Evolutionary conservation across 2,329 filamentous ascomycete genomes (phyloP), one percentile per base, ranked within the genome.

Genomic region (Pseudogymnoascus sp.): DNA sequence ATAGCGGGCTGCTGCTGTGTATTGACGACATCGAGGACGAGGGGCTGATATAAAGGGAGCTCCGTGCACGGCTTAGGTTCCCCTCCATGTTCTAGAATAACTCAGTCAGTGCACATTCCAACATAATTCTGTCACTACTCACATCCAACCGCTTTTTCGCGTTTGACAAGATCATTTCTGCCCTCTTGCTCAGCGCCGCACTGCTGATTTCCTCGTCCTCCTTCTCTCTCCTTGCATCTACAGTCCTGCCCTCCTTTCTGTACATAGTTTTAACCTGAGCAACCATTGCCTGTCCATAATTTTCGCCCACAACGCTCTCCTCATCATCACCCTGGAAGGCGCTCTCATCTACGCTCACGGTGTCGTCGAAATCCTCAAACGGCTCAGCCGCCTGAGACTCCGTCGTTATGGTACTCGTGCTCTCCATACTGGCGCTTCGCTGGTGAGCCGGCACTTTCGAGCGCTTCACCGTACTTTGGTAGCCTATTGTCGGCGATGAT

Each of bases 101-200:
- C 25, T 60, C 18, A 5, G 59, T 38, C 37, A 39, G 35, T 62
- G 39, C 38, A 30, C 38, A 11, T 28, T 50, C 41, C 22, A 1
- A 11, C 22, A 39, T 20, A 34, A 28, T 28, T 32, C 25, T 39
- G 9, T 59, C 34, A 58, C 16, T 37, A 75, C 89, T 73, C 79
- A 95, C 91, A 70, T 90, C 94, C 64, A 97, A 79, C 67, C 91
- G 82, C 72, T 86, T 87, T 76, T 97, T 97, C 32, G 93, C 93
- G 74, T 96, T 96, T 61, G 91, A 90, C 61, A 97, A 79, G 70
- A 97, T 97, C 70, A 92, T 81, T 71, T 97, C 92, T 1, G 92
- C 92, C 68, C 91, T 84, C 66, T 87, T 86, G 72, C 90, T 93
- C 65, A 96, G 76, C 22, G 89, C 85, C 14, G 82, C 85, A 57